A percentile compares a stretch with the other conserved stretches of the same genome.
phyloP scores from a whole-genome alignment of 106 monocot species.

The Acorus calamus region DNA sequence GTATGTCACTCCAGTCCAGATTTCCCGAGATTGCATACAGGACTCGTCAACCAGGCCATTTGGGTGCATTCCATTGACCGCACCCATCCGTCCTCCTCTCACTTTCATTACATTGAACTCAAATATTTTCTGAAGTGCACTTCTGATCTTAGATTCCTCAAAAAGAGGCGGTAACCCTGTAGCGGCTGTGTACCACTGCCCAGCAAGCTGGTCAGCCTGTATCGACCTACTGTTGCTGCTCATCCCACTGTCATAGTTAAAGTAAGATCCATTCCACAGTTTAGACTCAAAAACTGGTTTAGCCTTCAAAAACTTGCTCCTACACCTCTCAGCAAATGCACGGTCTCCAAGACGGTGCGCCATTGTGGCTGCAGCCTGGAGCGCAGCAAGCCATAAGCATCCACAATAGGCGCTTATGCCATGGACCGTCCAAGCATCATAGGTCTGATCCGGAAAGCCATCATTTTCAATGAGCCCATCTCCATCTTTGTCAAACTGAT shows the following conservation, averaged over 20 bases:
- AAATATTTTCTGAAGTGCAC: constrained; percentile 78
- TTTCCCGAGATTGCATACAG: constrained; percentile 96
- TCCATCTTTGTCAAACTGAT: constrained; percentile 90
- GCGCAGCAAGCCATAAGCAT: constrained; percentile 82
- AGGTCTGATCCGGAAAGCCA: constrained; percentile 99
- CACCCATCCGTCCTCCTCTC: constrained; percentile 82
- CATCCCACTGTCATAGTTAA: constrained; percentile 86
- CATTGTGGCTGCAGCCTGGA: constrained; percentile 89
- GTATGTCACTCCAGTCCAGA: constrained; percentile 97
- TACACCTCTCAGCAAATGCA: constrained; percentile 65
- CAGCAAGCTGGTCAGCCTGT: constrained; percentile 95
- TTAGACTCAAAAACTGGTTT: constrained; percentile 61
- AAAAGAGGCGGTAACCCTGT: constrained; percentile 82
- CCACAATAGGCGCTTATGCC: constrained; percentile 96
- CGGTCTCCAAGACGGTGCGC: constrained; percentile 72
- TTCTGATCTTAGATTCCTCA: constrained; percentile 62
- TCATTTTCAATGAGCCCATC: constrained; percentile 99
- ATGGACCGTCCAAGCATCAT: constrained; percentile 96
- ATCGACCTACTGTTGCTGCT: constrained; percentile 80
- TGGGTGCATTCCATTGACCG: constrained; percentile 94
- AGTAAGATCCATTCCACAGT: constrained; percentile 94
- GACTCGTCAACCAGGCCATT: constrained; percentile 79
- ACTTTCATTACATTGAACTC: constrained; percentile 97
- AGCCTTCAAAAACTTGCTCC: constrained; percentile 59
- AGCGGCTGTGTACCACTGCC: constrained; percentile 92